These are phyloP conservation scores for Thermomucor indicae-seudaticae DNA, from an alignment of 371 early-diverging fungal species.

Conservation along the genomic window DNA sequence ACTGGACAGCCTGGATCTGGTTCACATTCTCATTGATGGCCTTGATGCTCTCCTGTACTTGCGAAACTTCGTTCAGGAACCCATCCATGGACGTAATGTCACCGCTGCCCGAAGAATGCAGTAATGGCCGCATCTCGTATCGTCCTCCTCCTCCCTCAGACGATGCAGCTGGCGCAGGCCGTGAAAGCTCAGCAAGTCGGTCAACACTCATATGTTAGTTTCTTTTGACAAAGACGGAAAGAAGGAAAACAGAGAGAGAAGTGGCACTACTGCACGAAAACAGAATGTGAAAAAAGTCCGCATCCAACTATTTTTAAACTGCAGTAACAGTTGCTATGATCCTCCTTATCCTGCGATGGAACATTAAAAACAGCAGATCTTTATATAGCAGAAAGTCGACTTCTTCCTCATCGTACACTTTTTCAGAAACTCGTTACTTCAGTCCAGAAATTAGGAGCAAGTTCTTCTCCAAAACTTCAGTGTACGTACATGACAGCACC, in stretches of 20 bases:
- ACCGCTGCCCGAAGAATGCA: slow-evolving; percentile 24
- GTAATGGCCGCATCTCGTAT: slow-evolving; percentile 47
- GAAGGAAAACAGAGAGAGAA: slow-evolving; percentile 7
- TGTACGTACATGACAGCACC: too few species aligned
- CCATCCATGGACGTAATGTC: slow-evolving; percentile 28
- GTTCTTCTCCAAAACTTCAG: too few species aligned
- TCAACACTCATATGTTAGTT: slow-evolving; percentile 39
- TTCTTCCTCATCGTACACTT: too few species aligned
- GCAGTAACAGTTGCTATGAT: too few species aligned
- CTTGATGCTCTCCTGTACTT: slow-evolving; percentile 35
- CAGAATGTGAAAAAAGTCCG: slow-evolving; percentile 5
- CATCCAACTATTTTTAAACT: too few species aligned
- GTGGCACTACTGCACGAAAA: not conserved
- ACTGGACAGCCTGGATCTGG: slow-evolving; percentile 27
- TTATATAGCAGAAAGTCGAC: too few species aligned
- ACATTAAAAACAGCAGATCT: too few species aligned
- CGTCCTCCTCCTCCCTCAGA: slow-evolving; percentile 9
- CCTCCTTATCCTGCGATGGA: too few species aligned
- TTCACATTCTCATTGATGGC: slow-evolving; percentile 35
- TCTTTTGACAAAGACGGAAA: slow-evolving; percentile 1
- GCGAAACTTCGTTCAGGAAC: slow-evolving; percentile 32
- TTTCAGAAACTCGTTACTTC: too few species aligned
- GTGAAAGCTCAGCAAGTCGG: slow-evolving; percentile 37
- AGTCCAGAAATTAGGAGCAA: too few species aligned
- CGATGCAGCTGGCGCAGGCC: slow-evolving; percentile 10